phyloP scores from a whole-genome alignment of 805 yeast genomes.

The Starmerella floricola region DNA sequence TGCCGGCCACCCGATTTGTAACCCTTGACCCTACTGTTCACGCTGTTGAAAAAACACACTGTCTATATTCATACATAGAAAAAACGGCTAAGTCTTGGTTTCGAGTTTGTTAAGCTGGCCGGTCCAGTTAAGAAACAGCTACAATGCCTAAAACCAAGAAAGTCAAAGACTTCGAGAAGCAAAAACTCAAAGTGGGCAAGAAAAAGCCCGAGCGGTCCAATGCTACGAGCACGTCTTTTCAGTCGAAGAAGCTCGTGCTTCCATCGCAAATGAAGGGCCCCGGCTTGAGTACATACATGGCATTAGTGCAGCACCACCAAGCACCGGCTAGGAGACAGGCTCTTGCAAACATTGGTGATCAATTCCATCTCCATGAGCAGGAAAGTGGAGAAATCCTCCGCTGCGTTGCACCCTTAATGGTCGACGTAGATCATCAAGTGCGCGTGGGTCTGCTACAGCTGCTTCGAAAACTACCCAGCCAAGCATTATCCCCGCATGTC shows the following conservation, averaged over 20 bases:
- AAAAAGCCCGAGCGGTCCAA: conserved; percentile 56
- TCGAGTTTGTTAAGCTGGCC: neutral
- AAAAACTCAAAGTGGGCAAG: conserved; percentile 83
- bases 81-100: too few species aligned
- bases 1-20: too few species aligned
- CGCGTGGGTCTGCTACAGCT: conserved; percentile 45
- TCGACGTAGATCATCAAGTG: conserved; percentile 57
- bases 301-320: conserved; percentile 23
- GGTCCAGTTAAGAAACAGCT: too few species aligned
- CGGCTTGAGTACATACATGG: conserved; percentile 12
- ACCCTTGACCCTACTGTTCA: too few species aligned
- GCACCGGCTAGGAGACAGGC: conserved; percentile 23
- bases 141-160: conserved; percentile 34
- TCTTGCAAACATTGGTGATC: conserved; percentile 15
- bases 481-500: conserved; percentile 31
- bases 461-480: conserved; percentile 18
- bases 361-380: conserved; percentile 13
- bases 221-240: conserved; percentile 76
- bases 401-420: conserved; percentile 47
- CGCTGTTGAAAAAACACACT: too few species aligned
- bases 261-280: conserved; percentile 33
- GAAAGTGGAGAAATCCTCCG: conserved; percentile 29
- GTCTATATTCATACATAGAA: too few species aligned
- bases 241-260: conserved; percentile 46
- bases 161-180: conserved; percentile 60